A percentile compares a stretch with the other conserved stretches of the same genome.
These are phyloP conservation scores for Colletotrichum cordylinicola DNA, from an alignment of 2,329 filamentous ascomycete species.

Conservation along the genomic window DNA sequence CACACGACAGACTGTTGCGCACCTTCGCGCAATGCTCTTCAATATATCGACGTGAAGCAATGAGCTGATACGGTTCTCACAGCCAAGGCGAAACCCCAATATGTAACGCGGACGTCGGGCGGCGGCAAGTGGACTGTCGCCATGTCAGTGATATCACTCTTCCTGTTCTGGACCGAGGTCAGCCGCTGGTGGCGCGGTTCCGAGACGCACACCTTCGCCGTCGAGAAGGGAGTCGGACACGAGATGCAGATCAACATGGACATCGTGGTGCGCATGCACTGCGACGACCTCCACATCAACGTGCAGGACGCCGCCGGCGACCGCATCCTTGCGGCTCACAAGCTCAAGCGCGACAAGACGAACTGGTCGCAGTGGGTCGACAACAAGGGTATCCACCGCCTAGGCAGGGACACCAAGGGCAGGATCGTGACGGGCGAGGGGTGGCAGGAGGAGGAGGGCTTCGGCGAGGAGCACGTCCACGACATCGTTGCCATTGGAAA, in stretches of 20 bases:
- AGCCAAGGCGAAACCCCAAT: slow-evolving; percentile 97
- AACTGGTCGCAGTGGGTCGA: slow-evolving; percentile 84
- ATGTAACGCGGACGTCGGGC: slow-evolving; percentile 81
- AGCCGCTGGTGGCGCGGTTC: slow-evolving; percentile 82
- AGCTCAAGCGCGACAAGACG: slow-evolving; percentile 78
- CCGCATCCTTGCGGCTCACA: slow-evolving; percentile 80
- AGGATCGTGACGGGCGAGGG: slow-evolving; percentile 62
- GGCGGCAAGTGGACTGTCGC: slow-evolving; percentile 94
- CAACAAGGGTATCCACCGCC: slow-evolving; percentile 67
- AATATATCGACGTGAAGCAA: neutral
- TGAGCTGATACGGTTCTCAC: slow-evolving; percentile 27
- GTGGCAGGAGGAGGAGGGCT: slow-evolving; percentile 72
- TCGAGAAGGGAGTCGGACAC: slow-evolving; percentile 90
- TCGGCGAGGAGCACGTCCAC: slow-evolving; percentile 83
- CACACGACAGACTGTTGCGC: neutral
- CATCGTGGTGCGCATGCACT: slow-evolving; percentile 88
- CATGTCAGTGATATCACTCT: slow-evolving; percentile 75
- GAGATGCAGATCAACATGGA: slow-evolving; percentile 94
- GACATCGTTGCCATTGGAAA: slow-evolving; percentile 80
- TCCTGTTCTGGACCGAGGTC: slow-evolving; percentile 81
- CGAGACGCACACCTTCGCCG: slow-evolving; percentile 88
- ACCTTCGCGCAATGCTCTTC: neutral
- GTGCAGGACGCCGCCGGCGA: slow-evolving; percentile 96
- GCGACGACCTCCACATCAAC: slow-evolving; percentile 89
- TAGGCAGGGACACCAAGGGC: slow-evolving; percentile 62